Conservation (phyloP, 2,329 filamentous ascomycete genomes). For the Mariannaea sp. region DNA sequence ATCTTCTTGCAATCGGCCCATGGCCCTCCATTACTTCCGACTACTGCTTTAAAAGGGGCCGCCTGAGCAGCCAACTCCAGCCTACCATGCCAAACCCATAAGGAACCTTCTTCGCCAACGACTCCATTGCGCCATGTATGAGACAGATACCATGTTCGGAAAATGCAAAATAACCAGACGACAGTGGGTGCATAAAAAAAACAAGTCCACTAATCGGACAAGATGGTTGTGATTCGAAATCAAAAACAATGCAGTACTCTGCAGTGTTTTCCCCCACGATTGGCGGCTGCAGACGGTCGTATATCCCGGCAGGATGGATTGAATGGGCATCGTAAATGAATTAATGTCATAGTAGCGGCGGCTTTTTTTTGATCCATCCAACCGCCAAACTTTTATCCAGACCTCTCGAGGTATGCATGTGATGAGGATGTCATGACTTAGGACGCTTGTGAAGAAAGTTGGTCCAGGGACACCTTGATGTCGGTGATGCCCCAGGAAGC, state of each 20-base stretch:
- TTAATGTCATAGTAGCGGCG: slow-evolving; percentile 42
- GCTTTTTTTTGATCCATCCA: slow-evolving; percentile 38
- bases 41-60: slow-evolving; percentile 32
- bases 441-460: slow-evolving; percentile 45
- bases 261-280: slow-evolving; percentile 21
- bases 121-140: slow-evolving; percentile 50
- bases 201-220: slow-evolving; percentile 34
- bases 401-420: slow-evolving; percentile 25
- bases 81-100: slow-evolving; percentile 44
- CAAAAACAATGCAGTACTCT: slow-evolving; percentile 19
- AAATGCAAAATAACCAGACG: slow-evolving; percentile 44
- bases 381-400: slow-evolving; percentile 39
- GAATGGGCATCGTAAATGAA: slow-evolving; percentile 37
- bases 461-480: slow-evolving; percentile 55
- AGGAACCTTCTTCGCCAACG: slow-evolving; percentile 43
- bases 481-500: slow-evolving; percentile 59
- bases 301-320: slow-evolving; percentile 30
- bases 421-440: slow-evolving; percentile 20
- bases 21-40: slow-evolving; percentile 35
- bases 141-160: slow-evolving; percentile 45
- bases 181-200: slow-evolving; percentile 33
- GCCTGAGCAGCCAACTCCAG: slow-evolving; percentile 44
- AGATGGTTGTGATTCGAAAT: slow-evolving; percentile 40
- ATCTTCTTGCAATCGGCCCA: slow-evolving; percentile 22
- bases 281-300: slow-evolving; percentile 29